phyloP scores from a whole-genome alignment of 345 rosid genomes.

The Sapria himalayana region DNA sequence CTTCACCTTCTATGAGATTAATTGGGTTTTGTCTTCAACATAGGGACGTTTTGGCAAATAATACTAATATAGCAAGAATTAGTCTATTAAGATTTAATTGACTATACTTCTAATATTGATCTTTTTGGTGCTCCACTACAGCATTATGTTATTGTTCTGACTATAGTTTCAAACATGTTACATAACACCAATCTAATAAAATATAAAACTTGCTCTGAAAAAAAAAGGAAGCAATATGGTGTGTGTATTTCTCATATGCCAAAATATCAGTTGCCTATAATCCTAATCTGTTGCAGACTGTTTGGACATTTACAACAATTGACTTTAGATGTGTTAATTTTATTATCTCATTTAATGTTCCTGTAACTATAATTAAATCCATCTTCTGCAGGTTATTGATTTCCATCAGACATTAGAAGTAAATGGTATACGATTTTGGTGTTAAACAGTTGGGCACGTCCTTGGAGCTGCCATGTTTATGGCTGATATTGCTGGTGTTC shows the following conservation, averaged over 20 bases:
- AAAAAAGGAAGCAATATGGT: neutral
- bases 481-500: slow-evolving; percentile 89
- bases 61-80: no score
- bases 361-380: neutral
- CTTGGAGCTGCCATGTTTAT: slow-evolving; percentile 99
- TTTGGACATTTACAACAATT: no score
- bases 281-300: no score
- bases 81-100: no score
- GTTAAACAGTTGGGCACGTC: slow-evolving; percentile 95
- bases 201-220: neutral
- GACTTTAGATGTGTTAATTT: no score
- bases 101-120: no score
- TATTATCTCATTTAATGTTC: neutral
- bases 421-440: slow-evolving; percentile 85
- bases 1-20: no score
- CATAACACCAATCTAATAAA: neutral
- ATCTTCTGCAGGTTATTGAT: slow-evolving; percentile 43
- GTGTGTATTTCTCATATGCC: neutral
- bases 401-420: slow-evolving; percentile 87
- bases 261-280: neutral
- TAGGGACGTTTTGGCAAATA: no score
- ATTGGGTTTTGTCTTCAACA: no score
- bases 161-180: no score
- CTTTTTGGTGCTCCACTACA: no score
- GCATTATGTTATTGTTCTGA: no score